These are phyloP conservation scores for Boletus subparvulus DNA, from an alignment of 768 basidiomycete species.

Conservation along the genomic window DNA sequence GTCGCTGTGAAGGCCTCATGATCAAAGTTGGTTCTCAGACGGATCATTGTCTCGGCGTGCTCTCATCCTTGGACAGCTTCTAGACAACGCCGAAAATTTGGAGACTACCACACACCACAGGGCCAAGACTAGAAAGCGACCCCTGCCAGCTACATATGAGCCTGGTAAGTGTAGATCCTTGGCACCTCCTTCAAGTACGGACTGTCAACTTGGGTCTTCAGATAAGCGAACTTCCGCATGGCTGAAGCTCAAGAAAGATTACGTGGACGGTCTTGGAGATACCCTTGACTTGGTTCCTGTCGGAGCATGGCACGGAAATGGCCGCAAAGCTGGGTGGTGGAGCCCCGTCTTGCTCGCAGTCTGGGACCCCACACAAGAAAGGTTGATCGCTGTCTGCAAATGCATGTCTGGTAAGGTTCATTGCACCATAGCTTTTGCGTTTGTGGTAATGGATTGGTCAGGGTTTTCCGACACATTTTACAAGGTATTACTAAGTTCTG, in stretches of 20 bases:
- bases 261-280: conserved; percentile 77
- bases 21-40: conserved; percentile 58
- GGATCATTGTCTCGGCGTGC: neutral
- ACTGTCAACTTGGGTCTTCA: conserved; percentile 12
- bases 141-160: conserved; percentile 84
- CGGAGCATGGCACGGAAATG: conserved; percentile 88
- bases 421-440: neutral
- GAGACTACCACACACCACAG: conserved; percentile 37
- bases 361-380: conserved; percentile 63
- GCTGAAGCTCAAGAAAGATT: conserved; percentile 94
- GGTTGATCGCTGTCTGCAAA: conserved; percentile 79
- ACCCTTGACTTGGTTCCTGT: conserved; percentile 70
- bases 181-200: neutral
- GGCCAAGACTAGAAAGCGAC: conserved; percentile 53
- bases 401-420: conserved; percentile 73
- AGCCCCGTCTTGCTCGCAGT: conserved; percentile 81
- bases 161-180: conserved; percentile 43
- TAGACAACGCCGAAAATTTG: conserved; percentile 52
- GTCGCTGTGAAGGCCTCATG: conserved; percentile 91
- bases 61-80: conserved; percentile 44
- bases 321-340: conserved; percentile 91
- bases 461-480: conserved; percentile 87
- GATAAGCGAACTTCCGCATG: conserved; percentile 86
- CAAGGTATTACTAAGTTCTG: conserved; percentile 43
- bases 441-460: conserved; percentile 24